Conservation (phyloP, 2,329 filamentous ascomycete species). For the Ophiostoma sp. region DNA sequence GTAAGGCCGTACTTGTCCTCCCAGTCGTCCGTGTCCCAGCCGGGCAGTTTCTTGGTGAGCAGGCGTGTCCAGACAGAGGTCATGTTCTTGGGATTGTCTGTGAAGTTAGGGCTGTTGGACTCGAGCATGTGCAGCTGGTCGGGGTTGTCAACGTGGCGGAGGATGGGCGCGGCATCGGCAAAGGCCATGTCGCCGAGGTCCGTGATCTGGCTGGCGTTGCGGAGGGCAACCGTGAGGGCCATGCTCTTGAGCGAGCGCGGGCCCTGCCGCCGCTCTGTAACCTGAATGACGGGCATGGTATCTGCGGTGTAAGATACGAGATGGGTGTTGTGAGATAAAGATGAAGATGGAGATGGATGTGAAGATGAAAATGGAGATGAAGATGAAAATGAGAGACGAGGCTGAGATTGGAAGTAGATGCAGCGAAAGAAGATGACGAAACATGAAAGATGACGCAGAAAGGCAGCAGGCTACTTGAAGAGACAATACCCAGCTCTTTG, state of each 20-base stretch:
- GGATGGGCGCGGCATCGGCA: conserved; percentile 58
- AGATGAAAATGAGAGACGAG: not conserved
- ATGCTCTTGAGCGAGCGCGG: conserved; percentile 45
- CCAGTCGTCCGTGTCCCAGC: conserved; percentile 58
- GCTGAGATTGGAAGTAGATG: not conserved
- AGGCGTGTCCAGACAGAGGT: conserved; percentile 72
- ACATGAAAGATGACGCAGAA: not conserved
- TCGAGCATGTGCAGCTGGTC: conserved; percentile 72
- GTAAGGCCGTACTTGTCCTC: conserved; percentile 41
- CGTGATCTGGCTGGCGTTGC: conserved; percentile 52
- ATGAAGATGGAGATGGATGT: not conserved
- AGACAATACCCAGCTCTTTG: not conserved
- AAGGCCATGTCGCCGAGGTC: conserved; percentile 70
- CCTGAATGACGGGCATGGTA: not conserved
- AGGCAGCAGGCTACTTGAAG: not conserved
- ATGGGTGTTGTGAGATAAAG: not conserved
- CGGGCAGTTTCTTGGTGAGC: conserved; percentile 70
- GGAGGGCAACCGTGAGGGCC: conserved; percentile 47
- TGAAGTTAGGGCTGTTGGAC: conserved; percentile 67
- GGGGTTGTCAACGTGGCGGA: conserved; percentile 66
- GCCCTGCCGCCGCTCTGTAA: conserved; percentile 21
- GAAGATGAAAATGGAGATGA: not conserved
- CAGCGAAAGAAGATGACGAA: not conserved
- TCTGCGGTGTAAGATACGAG: not conserved
- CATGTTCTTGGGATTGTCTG: conserved; percentile 59